These are phyloP conservation scores for Candida piceae DNA, from an alignment of 805 yeast species.

Conservation along the genomic window DNA sequence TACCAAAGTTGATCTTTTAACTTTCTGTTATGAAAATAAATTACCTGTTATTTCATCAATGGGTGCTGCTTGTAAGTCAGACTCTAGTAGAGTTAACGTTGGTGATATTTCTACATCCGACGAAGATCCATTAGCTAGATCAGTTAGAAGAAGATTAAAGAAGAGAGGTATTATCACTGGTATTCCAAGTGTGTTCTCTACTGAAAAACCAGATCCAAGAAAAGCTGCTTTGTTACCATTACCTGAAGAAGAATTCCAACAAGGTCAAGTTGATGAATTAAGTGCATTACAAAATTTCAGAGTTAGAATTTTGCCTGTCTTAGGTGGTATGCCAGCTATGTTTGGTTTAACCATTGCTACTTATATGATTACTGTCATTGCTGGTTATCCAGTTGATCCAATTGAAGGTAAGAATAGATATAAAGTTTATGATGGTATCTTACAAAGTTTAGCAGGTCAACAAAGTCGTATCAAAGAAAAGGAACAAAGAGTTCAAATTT, in stretches of 20 bases:
- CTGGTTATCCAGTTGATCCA: conserved; percentile 90
- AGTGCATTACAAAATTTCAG: conserved; percentile 86
- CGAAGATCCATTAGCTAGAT: conserved; percentile 88
- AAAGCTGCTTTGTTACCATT: conserved; percentile 86
- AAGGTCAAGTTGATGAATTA: conserved; percentile 82
- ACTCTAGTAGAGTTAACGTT: conserved; percentile 84
- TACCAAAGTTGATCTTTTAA: conserved; percentile 88
- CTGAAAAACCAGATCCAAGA: conserved; percentile 95
- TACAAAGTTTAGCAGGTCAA: conserved; percentile 83
- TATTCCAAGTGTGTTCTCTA: conserved; percentile 84
- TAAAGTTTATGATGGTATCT: conserved; percentile 77
- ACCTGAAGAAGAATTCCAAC: conserved; percentile 71
- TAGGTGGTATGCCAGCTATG: conserved; percentile 96
- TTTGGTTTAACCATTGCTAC: conserved; percentile 91
- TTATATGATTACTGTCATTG: conserved; percentile 66
- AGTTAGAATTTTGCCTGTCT: conserved; percentile 89
- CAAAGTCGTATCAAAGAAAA: conserved; percentile 68
- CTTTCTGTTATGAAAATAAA: conserved; percentile 56
- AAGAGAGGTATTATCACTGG: conserved; percentile 69
- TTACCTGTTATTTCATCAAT: conserved; percentile 82
- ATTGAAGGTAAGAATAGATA: conserved; percentile 84
- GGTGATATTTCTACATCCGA: conserved; percentile 86
- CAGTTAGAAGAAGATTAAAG: conserved; percentile 80
- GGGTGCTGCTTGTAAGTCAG: conserved; percentile 97
- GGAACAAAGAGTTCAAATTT: conserved; percentile 72